These are phyloP conservation scores for Mycogone perniciosa DNA, from an alignment of 2,329 filamentous ascomycete species.

Conservation along the genomic window DNA sequence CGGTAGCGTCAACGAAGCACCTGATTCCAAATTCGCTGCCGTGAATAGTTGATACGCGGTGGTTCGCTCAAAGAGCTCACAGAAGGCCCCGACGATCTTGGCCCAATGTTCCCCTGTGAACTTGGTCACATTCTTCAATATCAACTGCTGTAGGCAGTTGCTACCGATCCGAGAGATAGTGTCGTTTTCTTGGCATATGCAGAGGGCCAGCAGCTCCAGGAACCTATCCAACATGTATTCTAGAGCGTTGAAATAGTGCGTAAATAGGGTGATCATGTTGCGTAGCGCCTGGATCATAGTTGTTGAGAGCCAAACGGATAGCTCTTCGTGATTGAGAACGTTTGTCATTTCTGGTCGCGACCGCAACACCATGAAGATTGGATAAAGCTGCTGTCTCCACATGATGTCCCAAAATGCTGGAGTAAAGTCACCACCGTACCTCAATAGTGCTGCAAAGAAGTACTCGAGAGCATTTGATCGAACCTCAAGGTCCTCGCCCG, in stretches of 20 bases:
- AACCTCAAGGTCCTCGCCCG: constrained; percentile 94
- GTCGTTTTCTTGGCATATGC: constrained; percentile 98
- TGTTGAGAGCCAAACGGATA: constrained; percentile 97
- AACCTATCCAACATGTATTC: constrained; percentile 99
- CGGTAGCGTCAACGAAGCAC: constrained; percentile 44
- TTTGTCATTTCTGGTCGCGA: constrained; percentile 96
- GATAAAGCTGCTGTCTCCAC: constrained; percentile 93
- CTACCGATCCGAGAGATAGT: constrained; percentile 96
- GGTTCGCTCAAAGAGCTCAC: constrained; percentile 88
- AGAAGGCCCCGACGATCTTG: constrained; percentile 92
- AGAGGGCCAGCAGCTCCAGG: constrained; percentile 85
- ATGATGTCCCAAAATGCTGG: constrained; percentile 97
- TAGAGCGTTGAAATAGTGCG: constrained; percentile 92
- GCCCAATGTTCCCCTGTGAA: constrained; percentile 84
- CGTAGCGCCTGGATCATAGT: constrained; percentile 98
- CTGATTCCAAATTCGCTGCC: constrained; percentile 56
- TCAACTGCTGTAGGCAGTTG: constrained; percentile 94
- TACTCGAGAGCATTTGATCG: constrained; percentile 87
- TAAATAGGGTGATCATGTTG: constrained; percentile 98
- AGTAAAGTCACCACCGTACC: constrained; percentile 86
- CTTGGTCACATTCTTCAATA: constrained; percentile 92
- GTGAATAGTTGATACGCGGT: constrained; percentile 95
- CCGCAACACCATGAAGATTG: constrained; percentile 96
- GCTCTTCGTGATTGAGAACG: constrained; percentile 88
- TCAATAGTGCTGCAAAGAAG: constrained; percentile 88